Evolutionary conservation across 345 rosid genomes (phyloP).

Genomic region (Adansonia digitata): DNA sequence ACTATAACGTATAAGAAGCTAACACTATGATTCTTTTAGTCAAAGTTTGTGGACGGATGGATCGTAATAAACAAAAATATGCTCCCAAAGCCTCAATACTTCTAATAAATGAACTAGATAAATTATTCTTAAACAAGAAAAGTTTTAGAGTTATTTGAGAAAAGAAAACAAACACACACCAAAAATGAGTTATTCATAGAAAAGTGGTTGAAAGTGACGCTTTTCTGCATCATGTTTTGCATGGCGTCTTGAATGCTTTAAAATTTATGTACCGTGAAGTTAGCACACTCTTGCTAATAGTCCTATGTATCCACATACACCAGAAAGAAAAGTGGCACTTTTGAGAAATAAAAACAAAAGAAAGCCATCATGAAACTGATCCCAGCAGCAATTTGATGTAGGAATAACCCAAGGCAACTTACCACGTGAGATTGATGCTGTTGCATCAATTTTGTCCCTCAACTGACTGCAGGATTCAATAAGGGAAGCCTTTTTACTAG

Average conservation of each 20-base stretch:
- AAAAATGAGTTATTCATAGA: neutral
- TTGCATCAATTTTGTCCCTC: constrained; percentile 63
- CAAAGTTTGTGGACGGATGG: neutral
- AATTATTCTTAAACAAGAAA: neutral
- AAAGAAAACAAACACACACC: neutral
- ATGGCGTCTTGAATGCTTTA: neutral
- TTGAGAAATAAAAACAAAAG: neutral
- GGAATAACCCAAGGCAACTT: constrained; percentile 13
- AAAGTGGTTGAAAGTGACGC: neutral
- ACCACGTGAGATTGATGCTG: constrained; percentile 76
- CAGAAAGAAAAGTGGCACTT: neutral
- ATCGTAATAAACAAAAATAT: neutral
- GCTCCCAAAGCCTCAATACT: neutral
- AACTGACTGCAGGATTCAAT: constrained; percentile 56
- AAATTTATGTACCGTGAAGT: too few relatives aligned
- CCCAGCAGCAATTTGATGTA: neutral
- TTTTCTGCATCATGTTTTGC: neutral
- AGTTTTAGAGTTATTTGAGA: neutral
- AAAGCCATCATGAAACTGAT: neutral
- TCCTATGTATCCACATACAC: neutral
- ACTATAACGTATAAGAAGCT: neutral
- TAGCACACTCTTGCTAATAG: neutral
- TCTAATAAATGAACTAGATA: neutral
- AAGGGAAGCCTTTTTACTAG: constrained; percentile 75
- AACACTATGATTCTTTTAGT: neutral